Evolutionary conservation across 176 grass and related monocot species (phyloP).

Genomic region (Panicum miliaceum): DNA sequence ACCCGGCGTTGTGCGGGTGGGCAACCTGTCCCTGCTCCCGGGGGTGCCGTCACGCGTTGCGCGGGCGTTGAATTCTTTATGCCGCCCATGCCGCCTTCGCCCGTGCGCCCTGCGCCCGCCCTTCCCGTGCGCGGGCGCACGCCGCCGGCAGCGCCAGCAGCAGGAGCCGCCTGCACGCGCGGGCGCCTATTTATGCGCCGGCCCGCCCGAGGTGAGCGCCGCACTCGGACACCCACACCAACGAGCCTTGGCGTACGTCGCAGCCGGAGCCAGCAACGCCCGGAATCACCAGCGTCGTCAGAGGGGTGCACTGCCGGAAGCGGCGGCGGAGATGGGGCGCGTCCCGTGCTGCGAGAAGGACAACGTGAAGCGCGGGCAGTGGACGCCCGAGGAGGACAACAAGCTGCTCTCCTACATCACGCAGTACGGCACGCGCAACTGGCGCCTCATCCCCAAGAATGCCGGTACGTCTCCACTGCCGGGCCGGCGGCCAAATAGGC

Average conservation of each 20-base stretch:
- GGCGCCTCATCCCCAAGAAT: constrained; percentile 98
- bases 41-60: constrained; percentile 60
- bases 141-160: constrained; percentile 4
- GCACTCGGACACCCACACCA: neutral
- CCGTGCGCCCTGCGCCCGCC: constrained; percentile 47
- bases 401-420: constrained; percentile 93
- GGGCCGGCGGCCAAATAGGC: no score
- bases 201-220: constrained; percentile 1
- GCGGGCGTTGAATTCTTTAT: constrained; percentile 99
- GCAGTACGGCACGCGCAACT: constrained; percentile 86
- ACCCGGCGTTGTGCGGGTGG: constrained; percentile 79
- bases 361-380: constrained; percentile 94
- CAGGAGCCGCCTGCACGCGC: neutral
- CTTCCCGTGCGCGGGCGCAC: constrained; percentile 40
- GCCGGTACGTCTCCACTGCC: no score
- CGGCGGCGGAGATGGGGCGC: constrained; percentile 61
- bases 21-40: constrained; percentile 77
- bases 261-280: neutral
- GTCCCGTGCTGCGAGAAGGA: constrained; percentile 98
- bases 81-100: constrained; percentile 68
- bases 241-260: neutral
- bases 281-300: neutral
- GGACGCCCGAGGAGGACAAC: constrained; percentile 98
- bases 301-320: neutral
- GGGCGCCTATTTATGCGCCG: constrained; percentile 50